Evolutionary conservation across 2,329 filamentous ascomycete genomes (phyloP).

Genomic region (Diaporthe destruens): DNA sequence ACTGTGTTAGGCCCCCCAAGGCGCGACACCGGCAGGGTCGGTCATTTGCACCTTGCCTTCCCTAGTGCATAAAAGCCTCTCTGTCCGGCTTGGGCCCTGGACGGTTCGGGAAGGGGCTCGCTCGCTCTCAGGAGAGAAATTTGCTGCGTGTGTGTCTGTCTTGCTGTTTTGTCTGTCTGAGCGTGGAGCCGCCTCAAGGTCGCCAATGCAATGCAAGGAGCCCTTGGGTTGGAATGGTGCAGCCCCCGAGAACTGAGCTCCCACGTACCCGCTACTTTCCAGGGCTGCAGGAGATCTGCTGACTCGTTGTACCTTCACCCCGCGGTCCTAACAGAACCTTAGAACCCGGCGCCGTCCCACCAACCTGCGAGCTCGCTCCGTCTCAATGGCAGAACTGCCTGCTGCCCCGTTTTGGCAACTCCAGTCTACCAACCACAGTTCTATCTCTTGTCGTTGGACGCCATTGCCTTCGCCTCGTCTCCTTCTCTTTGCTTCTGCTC

Average conservation of each 20-base stretch:
- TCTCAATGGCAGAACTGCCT: neutral
- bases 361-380: neutral
- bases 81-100: slow-evolving; percentile 1
- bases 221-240: slow-evolving; percentile 26
- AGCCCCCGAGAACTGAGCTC: slow-evolving; percentile 5
- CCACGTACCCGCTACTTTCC: slow-evolving; percentile 29
- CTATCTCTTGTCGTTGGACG: neutral
- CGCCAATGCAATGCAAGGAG: slow-evolving; percentile 31
- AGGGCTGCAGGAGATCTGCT: slow-evolving; percentile 25
- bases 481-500: too few species aligned
- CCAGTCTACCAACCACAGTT: neutral
- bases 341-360: neutral
- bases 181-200: slow-evolving; percentile 31
- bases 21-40: slow-evolving; percentile 22
- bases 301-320: slow-evolving; percentile 16
- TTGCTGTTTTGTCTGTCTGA: neutral
- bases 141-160: slow-evolving; percentile 6
- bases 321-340: slow-evolving; percentile 11
- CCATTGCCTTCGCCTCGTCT: neutral
- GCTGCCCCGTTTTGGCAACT: neutral
- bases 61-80: slow-evolving; percentile 13
- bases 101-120: slow-evolving; percentile 19
- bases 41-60: slow-evolving; percentile 27
- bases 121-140: neutral
- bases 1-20: neutral